Evolutionary conservation across 129 eudicot species (phyloP).

Genomic region (Tagetes patula): DNA sequence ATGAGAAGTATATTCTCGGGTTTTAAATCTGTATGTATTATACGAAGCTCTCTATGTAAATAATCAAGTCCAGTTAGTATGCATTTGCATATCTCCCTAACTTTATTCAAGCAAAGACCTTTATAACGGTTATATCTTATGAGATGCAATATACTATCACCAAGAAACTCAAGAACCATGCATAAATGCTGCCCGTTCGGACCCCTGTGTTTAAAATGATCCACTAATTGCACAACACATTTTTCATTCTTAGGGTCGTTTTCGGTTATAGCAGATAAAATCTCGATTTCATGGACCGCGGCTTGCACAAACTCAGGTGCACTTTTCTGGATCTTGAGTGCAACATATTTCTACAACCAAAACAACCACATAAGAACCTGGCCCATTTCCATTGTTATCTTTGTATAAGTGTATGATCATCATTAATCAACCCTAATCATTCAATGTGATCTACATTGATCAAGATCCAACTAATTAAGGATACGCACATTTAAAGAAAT

Average conservation of each 20-base stretch:
- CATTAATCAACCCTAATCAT: slow-evolving; percentile 4
- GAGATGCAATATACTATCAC: slow-evolving; percentile 81
- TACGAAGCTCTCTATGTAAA: slow-evolving; percentile 72
- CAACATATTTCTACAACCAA: slow-evolving; percentile 62
- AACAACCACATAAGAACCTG: slow-evolving; percentile 20
- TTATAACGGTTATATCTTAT: slow-evolving; percentile 79
- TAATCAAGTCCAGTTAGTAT: slow-evolving; percentile 83
- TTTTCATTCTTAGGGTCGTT: slow-evolving; percentile 69
- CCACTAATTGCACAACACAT: slow-evolving; percentile 71
- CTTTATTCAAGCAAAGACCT: slow-evolving; percentile 75
- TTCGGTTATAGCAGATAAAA: slow-evolving; percentile 68
- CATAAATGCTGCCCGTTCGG: slow-evolving; percentile 97
- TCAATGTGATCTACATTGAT: slow-evolving; percentile 3
- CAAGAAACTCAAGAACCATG: slow-evolving; percentile 97
- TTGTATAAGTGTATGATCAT: background rate
- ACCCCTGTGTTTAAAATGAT: slow-evolving; percentile 90
- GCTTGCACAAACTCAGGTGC: slow-evolving; percentile 95
- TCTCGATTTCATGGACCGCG: slow-evolving; percentile 89
- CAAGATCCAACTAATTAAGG: background rate
- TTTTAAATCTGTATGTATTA: slow-evolving; percentile 86
- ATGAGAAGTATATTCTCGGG: slow-evolving; percentile 90
- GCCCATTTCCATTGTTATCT: slow-evolving; percentile 9
- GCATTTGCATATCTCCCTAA: slow-evolving; percentile 86
- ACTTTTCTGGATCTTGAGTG: slow-evolving; percentile 95
- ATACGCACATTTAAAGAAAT: slow-evolving; percentile 7